A percentile compares a stretch with the other conserved stretches of the same genome.
Evolutionary conservation across 345 rosid genomes (phyloP).

Genomic region (Eutrema heterophyllum): DNA sequence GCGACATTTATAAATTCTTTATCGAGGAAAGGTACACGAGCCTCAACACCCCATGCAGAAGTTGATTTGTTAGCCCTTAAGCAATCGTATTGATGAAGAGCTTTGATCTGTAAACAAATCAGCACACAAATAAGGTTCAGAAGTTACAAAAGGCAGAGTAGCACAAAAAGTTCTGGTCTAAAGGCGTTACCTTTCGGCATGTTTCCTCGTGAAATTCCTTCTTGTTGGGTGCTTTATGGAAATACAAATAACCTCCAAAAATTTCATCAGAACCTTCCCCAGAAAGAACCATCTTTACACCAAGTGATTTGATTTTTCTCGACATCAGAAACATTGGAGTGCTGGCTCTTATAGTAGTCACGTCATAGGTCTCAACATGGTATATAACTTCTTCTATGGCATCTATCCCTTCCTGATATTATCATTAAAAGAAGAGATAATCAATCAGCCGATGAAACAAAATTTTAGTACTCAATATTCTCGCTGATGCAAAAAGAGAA

Average conservation of each 20-base stretch:
- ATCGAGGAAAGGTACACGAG: slow-evolving; percentile 86
- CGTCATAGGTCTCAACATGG: slow-evolving; percentile 81
- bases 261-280: slow-evolving; percentile 92
- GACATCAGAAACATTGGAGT: slow-evolving; percentile 95
- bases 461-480: not conserved
- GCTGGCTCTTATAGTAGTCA: slow-evolving; percentile 85
- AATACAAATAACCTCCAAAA: slow-evolving; percentile 83
- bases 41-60: slow-evolving; percentile 92
- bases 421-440: slow-evolving; percentile 9
- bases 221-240: slow-evolving; percentile 84
- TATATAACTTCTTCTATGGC: slow-evolving; percentile 87
- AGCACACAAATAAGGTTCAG: not conserved
- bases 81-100: slow-evolving; percentile 86
- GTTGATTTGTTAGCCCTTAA: slow-evolving; percentile 85
- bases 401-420: slow-evolving; percentile 72
- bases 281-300: slow-evolving; percentile 87
- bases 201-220: slow-evolving; percentile 77
- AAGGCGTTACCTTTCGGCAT: slow-evolving; percentile 59
- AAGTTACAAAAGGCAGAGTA: not conserved
- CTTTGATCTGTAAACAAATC: slow-evolving; percentile 54
- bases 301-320: slow-evolving; percentile 77
- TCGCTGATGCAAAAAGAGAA: not conserved
- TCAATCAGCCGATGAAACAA: not conserved
- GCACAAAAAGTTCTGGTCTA: not conserved
- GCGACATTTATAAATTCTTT: slow-evolving; percentile 62